These are phyloP conservation scores for Ricinus communis DNA, from an alignment of 345 rosid species.

Conservation along the genomic window DNA sequence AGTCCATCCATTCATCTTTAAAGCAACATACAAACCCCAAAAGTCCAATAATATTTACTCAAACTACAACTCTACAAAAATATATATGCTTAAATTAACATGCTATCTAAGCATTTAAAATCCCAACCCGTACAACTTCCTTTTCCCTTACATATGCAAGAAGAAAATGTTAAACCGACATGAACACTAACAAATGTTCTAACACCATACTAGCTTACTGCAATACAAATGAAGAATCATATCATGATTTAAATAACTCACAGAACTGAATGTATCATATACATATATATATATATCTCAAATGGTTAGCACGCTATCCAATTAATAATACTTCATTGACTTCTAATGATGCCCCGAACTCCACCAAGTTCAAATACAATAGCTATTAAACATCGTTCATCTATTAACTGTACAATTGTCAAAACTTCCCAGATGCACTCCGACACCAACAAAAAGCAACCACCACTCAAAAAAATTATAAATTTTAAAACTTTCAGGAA, in stretches of 20 bases:
- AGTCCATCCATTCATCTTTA: neutral
- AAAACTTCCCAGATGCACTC: neutral
- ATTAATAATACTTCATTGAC: neutral
- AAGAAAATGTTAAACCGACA: neutral
- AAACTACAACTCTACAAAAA: neutral
- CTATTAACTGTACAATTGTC: neutral
- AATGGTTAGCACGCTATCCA: neutral
- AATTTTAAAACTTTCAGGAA: neutral
- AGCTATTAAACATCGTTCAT: neutral
- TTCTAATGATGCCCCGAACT: neutral
- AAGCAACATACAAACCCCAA: neutral
- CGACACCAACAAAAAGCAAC: neutral
- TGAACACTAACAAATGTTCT: neutral
- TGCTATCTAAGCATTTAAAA: neutral
- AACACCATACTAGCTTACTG: neutral
- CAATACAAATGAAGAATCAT: neutral
- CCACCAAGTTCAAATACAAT: neutral
- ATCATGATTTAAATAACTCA: neutral
- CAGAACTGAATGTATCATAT: neutral
- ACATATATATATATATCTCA: too few relatives aligned
- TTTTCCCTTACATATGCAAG: too few relatives aligned
- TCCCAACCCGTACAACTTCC: too few relatives aligned
- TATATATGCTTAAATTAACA: neutral
- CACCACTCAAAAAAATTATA: neutral
- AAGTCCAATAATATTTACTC: neutral